Base-by-base conservation (phyloP, 73 alveolate species). In the Uronychia binucleata region DNA sequence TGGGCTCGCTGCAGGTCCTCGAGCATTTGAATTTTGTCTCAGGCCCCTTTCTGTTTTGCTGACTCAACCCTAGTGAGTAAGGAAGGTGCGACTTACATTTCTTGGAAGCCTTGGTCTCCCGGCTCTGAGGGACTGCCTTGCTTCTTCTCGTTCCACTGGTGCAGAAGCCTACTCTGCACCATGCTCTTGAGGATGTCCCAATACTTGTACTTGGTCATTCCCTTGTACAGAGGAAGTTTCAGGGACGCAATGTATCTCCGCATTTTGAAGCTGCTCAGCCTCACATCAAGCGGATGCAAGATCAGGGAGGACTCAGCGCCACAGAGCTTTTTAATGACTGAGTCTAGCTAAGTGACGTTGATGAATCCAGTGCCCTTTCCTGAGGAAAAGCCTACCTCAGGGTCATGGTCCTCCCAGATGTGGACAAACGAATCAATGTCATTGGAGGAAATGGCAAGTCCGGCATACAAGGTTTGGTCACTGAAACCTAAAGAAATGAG, bases 351-450 rank as follows among this genome's bases (percentile, higher is more conserved):
- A 11, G 79, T 1, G 1, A 85, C 30, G 11, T 8, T 8, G 25
- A 85, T 85, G 78, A 85, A 85, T 31, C 79, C 57, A 1, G 91
- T 77, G 1, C 81, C 91, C n/a, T n/a, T n/a, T n/a, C n/a, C n/a
- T n/a, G n/a, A n/a, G n/a, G n/a, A n/a, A n/a, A n/a, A n/a, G n/a
- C n/a, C n/a, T n/a, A n/a, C n/a, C 35, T 34, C 77, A 1, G 91
- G 86, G 57, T 85, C 91, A 74, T 32, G 77, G 11, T 85, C 78
- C 5, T 85, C 80, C 91, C 91, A 85, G 1, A 34, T 26, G 19
- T 85, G 57, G 28, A 75, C 28, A 33, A 85, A 85, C 26, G 34
- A 1, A 25, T 28, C 86, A 1, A 77, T 77, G 28, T 85, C 91
- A 19, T 77, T 30, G 58, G 75, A 77, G 30, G 57, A 85, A 34